Percentiles rank a stretch among this genome's conserved stretches.
phyloP scores from a whole-genome alignment of 371 early-diverging fungal genomes.

The Mortierella sp. region DNA sequence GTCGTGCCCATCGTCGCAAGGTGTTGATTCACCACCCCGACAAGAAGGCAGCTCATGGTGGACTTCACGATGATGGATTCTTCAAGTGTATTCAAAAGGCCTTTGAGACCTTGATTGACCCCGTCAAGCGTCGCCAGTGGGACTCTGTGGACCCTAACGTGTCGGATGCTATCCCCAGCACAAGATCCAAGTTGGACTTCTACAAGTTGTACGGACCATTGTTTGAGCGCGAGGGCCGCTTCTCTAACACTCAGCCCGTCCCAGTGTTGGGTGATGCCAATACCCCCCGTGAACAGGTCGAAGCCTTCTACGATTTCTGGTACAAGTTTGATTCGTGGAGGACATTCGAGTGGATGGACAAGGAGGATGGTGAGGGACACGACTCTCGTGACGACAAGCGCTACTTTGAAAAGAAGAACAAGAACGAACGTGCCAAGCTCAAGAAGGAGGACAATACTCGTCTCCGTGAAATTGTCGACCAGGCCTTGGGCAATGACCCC shows the following conservation, averaged over 20 bases:
- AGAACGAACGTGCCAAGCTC: slow-evolving; percentile 87
- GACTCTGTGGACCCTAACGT: slow-evolving; percentile 93
- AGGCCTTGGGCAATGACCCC: slow-evolving; percentile 87
- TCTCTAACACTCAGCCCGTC: slow-evolving; percentile 90
- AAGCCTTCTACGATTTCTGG: slow-evolving; percentile 97
- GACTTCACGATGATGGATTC: slow-evolving; percentile 91
- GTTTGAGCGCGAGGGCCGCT: slow-evolving; percentile 92
- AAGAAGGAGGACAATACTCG: slow-evolving; percentile 98
- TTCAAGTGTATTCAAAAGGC: slow-evolving; percentile 99
- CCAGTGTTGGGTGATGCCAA: slow-evolving; percentile 83
- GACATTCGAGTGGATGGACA: slow-evolving; percentile 96
- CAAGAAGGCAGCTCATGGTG: slow-evolving; percentile 83
- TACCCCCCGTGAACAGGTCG: slow-evolving; percentile 84
- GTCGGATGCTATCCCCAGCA: slow-evolving; percentile 70
- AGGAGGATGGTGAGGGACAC: slow-evolving; percentile 92
- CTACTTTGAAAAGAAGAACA: slow-evolving; percentile 95
- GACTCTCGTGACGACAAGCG: slow-evolving; percentile 97
- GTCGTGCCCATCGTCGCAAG: slow-evolving; percentile 85
- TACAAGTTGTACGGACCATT: slow-evolving; percentile 88
- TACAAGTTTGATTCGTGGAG: slow-evolving; percentile 97
- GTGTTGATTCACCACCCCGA: slow-evolving; percentile 91
- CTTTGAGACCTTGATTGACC: slow-evolving; percentile 93
- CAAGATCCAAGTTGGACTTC: slow-evolving; percentile 89
- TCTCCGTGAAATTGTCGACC: slow-evolving; percentile 86
- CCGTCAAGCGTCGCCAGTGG: slow-evolving; percentile 92